Conservation (phyloP, 805 yeast species). For the Kregervanrija delftensis region DNA sequence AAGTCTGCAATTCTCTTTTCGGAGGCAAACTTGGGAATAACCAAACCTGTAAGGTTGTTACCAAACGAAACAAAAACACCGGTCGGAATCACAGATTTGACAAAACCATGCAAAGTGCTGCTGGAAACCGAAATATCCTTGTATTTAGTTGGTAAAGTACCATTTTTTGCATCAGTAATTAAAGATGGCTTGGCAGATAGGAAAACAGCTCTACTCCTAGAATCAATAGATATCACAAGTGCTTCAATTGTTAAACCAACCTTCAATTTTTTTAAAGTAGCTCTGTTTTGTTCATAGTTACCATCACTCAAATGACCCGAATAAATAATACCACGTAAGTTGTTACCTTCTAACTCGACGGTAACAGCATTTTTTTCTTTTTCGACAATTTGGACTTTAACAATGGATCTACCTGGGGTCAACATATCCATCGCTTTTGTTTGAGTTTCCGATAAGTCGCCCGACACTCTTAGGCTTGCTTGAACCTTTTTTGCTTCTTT, state of each 20-base stretch:
- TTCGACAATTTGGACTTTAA: constrained; percentile 57
- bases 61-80: constrained; percentile 85
- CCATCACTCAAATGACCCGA: constrained; percentile 76
- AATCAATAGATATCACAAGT: constrained; percentile 61
- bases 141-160: constrained; percentile 50
- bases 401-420: constrained; percentile 55
- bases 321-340: constrained; percentile 62
- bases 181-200: constrained; percentile 61
- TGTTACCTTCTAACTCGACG: constrained; percentile 48
- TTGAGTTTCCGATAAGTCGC: constrained; percentile 43
- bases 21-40: constrained; percentile 65
- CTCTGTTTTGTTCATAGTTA: constrained; percentile 66
- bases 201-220: constrained; percentile 51
- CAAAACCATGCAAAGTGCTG: constrained; percentile 58
- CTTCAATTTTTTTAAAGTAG: constrained; percentile 49
- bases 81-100: constrained; percentile 66
- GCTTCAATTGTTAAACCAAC: constrained; percentile 58
- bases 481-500: constrained; percentile 45
- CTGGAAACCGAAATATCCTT: constrained; percentile 49
- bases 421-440: constrained; percentile 38
- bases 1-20: constrained; percentile 48
- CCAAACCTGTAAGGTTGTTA: constrained; percentile 74
- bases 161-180: constrained; percentile 51
- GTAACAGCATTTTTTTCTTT: constrained; percentile 68
- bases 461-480: constrained; percentile 70